Conservation (phyloP, 1,139 yeast genomes). For the Ogataea hybrid region DNA sequence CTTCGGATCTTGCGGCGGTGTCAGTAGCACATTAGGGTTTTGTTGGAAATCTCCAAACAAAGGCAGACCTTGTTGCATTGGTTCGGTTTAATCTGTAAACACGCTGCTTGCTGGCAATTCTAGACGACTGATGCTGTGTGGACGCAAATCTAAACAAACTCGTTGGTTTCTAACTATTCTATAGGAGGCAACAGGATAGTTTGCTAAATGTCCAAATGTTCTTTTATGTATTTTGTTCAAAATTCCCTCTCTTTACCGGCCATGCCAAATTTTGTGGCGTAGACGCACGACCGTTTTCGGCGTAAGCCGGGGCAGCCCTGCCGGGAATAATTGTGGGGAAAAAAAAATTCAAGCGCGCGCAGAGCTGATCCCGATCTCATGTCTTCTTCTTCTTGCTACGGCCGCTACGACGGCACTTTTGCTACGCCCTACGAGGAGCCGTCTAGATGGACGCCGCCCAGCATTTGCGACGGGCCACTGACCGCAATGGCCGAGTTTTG, state of each 20-base stretch:
- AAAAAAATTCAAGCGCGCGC: slow-evolving; percentile 5
- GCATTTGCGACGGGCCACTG: not conserved
- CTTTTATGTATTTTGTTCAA: slow-evolving; percentile 4
- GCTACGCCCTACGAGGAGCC: slow-evolving; percentile 5
- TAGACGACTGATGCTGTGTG: not conserved
- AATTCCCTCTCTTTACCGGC: slow-evolving; percentile 9
- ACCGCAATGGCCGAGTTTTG: not conserved
- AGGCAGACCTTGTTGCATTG: slow-evolving; percentile 8
- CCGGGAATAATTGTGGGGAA: slow-evolving; percentile 9
- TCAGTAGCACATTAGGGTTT: slow-evolving; percentile 9
- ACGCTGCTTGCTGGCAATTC: not conserved
- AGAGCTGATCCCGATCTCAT: slow-evolving; percentile 1
- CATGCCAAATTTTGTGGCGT: slow-evolving; percentile 9
- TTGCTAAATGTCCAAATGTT: slow-evolving; percentile 5
- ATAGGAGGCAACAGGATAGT: not conserved
- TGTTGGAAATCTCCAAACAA: slow-evolving; percentile 10
- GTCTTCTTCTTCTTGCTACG: slow-evolving; percentile 9
- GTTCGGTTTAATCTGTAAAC: not conserved
- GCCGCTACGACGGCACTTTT: slow-evolving; percentile 1
- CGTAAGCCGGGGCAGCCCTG: slow-evolving; percentile 3
- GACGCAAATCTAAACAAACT: not conserved
- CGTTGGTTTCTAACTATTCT: not conserved
- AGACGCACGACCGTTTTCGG: slow-evolving; percentile 7
- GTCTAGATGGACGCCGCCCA: not conserved
- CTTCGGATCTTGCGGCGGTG: slow-evolving; percentile 16